Conservation (phyloP, 1,284 basidiomycete species). For the Volvariella volvacea region DNA sequence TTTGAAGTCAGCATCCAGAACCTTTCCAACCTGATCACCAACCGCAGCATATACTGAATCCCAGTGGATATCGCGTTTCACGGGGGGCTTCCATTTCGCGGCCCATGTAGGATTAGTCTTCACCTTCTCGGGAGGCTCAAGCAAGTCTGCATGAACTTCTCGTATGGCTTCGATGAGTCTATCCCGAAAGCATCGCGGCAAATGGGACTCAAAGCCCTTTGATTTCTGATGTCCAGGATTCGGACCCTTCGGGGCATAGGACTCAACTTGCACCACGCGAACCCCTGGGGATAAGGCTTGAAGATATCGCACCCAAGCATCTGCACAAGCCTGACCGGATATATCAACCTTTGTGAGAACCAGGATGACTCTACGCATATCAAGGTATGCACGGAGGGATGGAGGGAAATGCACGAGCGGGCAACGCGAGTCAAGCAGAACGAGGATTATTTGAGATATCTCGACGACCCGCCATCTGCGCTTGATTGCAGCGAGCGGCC, state of each 20-base stretch:
- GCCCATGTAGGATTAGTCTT: slow-evolving; percentile 44
- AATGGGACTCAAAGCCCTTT: slow-evolving; percentile 51
- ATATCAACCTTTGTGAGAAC: slow-evolving; percentile 85
- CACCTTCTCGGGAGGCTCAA: slow-evolving; percentile 62
- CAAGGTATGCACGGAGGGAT: slow-evolving; percentile 46
- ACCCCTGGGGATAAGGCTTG: slow-evolving; percentile 44
- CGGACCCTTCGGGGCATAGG: slow-evolving; percentile 51
- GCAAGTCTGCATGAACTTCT: slow-evolving; percentile 60
- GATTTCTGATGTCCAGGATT: slow-evolving; percentile 39
- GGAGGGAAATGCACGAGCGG: slow-evolving; percentile 65
- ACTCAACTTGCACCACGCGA: slow-evolving; percentile 68
- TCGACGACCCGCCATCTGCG: slow-evolving; percentile 82
- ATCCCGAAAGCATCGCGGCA: slow-evolving; percentile 54
- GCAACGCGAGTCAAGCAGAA: slow-evolving; percentile 84
- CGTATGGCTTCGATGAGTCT: slow-evolving; percentile 64
- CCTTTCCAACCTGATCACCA: slow-evolving; percentile 35
- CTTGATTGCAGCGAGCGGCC: slow-evolving; percentile 1
- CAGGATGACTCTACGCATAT: slow-evolving; percentile 58
- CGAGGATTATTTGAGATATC: slow-evolving; percentile 77
- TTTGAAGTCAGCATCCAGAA: no score
- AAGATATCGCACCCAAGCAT: slow-evolving; percentile 68
- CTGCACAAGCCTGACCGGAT: slow-evolving; percentile 47
- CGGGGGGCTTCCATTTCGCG: slow-evolving; percentile 60
- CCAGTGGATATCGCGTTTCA: slow-evolving; percentile 71
- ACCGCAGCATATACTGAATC: slow-evolving; percentile 42